These are phyloP conservation scores for Neofusicoccum sp. DNA, from an alignment of 2,329 filamentous ascomycete species.

Conservation along the genomic window DNA sequence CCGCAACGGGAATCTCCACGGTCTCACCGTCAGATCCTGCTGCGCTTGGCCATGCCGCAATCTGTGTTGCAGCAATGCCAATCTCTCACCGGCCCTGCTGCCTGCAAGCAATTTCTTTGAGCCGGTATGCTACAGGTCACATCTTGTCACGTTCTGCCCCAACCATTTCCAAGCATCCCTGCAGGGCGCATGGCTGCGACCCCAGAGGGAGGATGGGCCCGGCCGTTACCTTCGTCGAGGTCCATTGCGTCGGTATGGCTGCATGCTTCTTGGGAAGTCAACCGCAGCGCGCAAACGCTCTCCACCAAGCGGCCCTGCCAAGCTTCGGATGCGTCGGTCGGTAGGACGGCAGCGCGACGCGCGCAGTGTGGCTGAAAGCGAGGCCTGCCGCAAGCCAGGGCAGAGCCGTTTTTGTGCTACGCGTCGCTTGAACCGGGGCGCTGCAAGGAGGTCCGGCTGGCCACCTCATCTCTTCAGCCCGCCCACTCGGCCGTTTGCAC, in stretches of 20 bases:
- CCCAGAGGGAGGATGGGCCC: conserved; percentile 1
- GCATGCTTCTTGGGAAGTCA: conserved; percentile 8
- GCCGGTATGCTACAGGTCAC: conserved; percentile 16
- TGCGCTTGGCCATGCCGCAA: conserved; percentile 4
- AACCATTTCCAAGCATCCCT: conserved; percentile 13
- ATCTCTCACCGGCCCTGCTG: conserved; percentile 18
- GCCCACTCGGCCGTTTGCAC: not conserved
- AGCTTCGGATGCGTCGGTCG: conserved; percentile 6
- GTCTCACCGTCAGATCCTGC: conserved; percentile 5
- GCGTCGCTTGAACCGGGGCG: not conserved
- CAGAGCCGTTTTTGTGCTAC: conserved; percentile 10
- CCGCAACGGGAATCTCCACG: not conserved
- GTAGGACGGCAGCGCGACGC: conserved; percentile 8
- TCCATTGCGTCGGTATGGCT: not conserved
- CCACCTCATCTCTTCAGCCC: not conserved
- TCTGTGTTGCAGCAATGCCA: conserved; percentile 14
- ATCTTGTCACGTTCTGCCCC: not conserved
- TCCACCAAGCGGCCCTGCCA: conserved; percentile 11
- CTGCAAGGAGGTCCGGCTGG: conserved; percentile 14
- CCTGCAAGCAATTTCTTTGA: not conserved
- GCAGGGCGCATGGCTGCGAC: conserved; percentile 7
- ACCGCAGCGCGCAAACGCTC: not conserved
- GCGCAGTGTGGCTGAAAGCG: conserved; percentile 6
- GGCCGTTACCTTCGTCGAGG: not conserved
- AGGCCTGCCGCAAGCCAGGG: not conserved